Base-by-base conservation (phyloP, 495 filamentous ascomycete genomes). In the Wilcoxina mikolae region DNA sequence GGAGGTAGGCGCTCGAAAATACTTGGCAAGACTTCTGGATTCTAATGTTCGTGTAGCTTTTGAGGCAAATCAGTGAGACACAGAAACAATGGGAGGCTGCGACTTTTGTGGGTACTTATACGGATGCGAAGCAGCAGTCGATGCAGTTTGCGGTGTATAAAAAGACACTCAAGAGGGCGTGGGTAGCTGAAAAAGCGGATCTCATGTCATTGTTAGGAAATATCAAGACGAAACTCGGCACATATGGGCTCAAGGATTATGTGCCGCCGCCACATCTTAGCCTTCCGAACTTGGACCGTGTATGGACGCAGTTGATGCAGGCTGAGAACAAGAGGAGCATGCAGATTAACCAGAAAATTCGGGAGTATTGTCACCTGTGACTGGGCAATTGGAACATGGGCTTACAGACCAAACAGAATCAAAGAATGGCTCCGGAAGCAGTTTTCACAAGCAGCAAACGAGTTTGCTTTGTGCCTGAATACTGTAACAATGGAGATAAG, bases 111-210 rank as follows among this genome's bases (percentile, higher is more conserved):
- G 91, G 91, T 15, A 90, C 87, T 4, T 98, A 98, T 69, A 76
- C 78, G 27, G 89, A 98, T 67, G 93, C 87, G 35, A 98, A 95
- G 71, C 77, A 80, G 46, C 91, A 98, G 68, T 79, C 82, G 4
- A 70, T 67, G 24, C 75, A 87, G 39, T 96, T 98, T 70, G 78
- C 83, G 18, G 70, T 74, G 27, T 95, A 98, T 70, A 98, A 96
- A 67, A 77, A 77, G 55, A 87, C 81, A 49, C 72, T 83, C 66
- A 98, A 96, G 69, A 77, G 91, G 28, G 78, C 85, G 31, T 96
- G 91, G 93, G 91, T 96, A 1, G 89, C 86, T 3, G 91, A 98
- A 69, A 96, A 95, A 72, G 90, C 86, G 41, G 93, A 96, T 61
- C 76, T 98, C 7, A 85, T 88, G 23, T 87, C 87, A 9, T 70